Percentiles rank a stretch among this genome's conserved stretches.
Conservation (phyloP, 768 basidiomycete genomes). For the Suillus weaverae region DNA sequence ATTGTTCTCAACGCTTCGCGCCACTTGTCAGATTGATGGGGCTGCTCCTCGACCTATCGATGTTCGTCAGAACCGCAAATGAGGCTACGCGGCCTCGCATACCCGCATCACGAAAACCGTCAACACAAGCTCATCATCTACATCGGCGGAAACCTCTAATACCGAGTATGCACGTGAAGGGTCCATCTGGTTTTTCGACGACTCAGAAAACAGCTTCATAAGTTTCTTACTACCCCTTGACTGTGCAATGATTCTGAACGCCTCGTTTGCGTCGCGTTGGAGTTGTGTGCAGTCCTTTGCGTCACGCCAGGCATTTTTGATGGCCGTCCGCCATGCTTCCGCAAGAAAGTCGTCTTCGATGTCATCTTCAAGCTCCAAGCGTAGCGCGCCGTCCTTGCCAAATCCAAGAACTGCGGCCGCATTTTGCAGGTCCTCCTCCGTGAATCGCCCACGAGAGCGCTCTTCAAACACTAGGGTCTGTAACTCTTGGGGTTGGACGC, state of each 20-base stretch:
- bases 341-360: conserved; percentile 70
- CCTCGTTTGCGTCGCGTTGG: conserved; percentile 61
- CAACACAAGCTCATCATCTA: conserved; percentile 76
- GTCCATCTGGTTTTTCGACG: conserved; percentile 59
- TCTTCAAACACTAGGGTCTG: conserved; percentile 63
- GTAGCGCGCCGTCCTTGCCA: conserved; percentile 54
- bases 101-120: conserved; percentile 74
- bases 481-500: conserved; percentile 46
- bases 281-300: conserved; percentile 42
- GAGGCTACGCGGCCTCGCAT: conserved; percentile 21
- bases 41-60: conserved; percentile 67
- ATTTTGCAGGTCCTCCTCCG: conserved; percentile 49
- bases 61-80: conserved; percentile 11
- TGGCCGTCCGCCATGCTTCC: conserved; percentile 64
- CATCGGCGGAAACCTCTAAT: conserved; percentile 67
- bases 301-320: conserved; percentile 57
- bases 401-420: conserved; percentile 63
- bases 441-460: conserved; percentile 63
- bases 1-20: conserved; percentile 72
- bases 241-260: conserved; percentile 70
- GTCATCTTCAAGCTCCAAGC: conserved; percentile 70
- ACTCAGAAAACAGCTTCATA: conserved; percentile 51
- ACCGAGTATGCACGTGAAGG: conserved; percentile 70
- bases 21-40: conserved; percentile 67
- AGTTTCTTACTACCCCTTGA: conserved; percentile 51